These are phyloP conservation scores for Penicillium sp. DNA, from an alignment of 2,329 filamentous ascomycete genomes.

Conservation along the genomic window DNA sequence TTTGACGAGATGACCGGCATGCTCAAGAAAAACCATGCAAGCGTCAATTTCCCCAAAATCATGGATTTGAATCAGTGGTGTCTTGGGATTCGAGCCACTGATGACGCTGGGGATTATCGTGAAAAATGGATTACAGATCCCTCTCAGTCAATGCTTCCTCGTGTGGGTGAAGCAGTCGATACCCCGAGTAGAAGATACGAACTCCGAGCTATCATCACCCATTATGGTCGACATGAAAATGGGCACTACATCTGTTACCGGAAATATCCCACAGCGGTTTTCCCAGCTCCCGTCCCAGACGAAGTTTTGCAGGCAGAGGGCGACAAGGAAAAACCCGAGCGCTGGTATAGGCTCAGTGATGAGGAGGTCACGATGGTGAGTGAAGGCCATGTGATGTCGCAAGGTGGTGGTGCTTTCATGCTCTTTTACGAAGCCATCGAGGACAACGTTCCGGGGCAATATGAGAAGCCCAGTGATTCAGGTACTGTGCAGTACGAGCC, in stretches of 20 bases:
- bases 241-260: slow-evolving; percentile 95
- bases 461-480: slow-evolving; percentile 2
- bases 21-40: slow-evolving; percentile 81
- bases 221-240: slow-evolving; percentile 89
- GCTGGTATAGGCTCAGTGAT: slow-evolving; percentile 93
- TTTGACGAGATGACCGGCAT: slow-evolving; percentile 83
- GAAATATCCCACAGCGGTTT: slow-evolving; percentile 60
- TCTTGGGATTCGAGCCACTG: slow-evolving; percentile 61
- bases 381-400: slow-evolving; percentile 72
- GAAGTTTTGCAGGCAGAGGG: slow-evolving; percentile 37
- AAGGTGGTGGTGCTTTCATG: slow-evolving; percentile 90
- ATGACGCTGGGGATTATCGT: slow-evolving; percentile 41
- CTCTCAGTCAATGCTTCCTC: slow-evolving; percentile 72
- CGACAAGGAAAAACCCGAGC: slow-evolving; percentile 48
- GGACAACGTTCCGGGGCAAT: neutral
- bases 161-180: slow-evolving; percentile 59
- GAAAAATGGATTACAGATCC: slow-evolving; percentile 76
- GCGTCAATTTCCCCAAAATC: slow-evolving; percentile 73
- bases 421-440: slow-evolving; percentile 87
- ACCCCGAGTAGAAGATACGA: slow-evolving; percentile 63
- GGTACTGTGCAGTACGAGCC: slow-evolving; percentile 13
- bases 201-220: slow-evolving; percentile 81
- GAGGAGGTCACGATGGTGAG: slow-evolving; percentile 77
- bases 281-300: slow-evolving; percentile 38
- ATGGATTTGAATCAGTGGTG: slow-evolving; percentile 86